Percentiles rank a stretch among this genome's conserved stretches.
phyloP scores from a whole-genome alignment of 2,329 filamentous ascomycete species.

The Xylaria arbuscula region DNA sequence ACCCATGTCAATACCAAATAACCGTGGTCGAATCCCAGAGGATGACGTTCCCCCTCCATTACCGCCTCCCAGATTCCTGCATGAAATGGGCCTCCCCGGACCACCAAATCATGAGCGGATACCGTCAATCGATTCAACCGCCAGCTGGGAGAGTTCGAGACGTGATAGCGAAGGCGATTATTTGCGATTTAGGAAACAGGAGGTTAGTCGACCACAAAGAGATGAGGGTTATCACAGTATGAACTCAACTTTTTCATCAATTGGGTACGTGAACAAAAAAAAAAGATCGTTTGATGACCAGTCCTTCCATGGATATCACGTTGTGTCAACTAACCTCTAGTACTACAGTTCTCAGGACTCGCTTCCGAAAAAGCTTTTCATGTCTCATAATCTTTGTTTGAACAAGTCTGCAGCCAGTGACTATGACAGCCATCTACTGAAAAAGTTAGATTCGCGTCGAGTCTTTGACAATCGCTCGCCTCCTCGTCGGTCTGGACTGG shows the following conservation, averaged over 20 bases:
- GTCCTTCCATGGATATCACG: background rate
- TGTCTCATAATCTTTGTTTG: conserved; percentile 63
- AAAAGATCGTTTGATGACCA: background rate
- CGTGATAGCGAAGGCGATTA: conserved; percentile 45
- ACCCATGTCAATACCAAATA: conserved; percentile 53
- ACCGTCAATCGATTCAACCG: conserved; percentile 48
- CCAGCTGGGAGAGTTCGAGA: conserved; percentile 46
- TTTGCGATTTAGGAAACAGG: conserved; percentile 39
- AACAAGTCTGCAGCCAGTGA: conserved; percentile 54
- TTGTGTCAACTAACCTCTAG: conserved; percentile 27
- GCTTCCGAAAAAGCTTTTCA: conserved; percentile 57
- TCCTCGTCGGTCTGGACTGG: conserved; percentile 57
- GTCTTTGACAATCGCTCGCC: conserved; percentile 59
- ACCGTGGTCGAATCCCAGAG: conserved; percentile 45
- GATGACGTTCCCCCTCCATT: conserved; percentile 53
- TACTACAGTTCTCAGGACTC: conserved; percentile 57
- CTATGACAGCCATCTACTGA: conserved; percentile 64
- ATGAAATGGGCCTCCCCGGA: conserved; percentile 44
- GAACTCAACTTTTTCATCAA: conserved; percentile 47
- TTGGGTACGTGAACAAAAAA: conserved; percentile 40
- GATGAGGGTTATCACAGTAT: conserved; percentile 52
- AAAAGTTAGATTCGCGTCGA: conserved; percentile 64
- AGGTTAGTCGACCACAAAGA: conserved; percentile 41
- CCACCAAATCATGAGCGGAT: conserved; percentile 44
- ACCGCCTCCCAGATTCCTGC: conserved; percentile 51